phyloP scores from a whole-genome alignment of 2,329 filamentous ascomycete species.

The Tolypocladium album region DNA sequence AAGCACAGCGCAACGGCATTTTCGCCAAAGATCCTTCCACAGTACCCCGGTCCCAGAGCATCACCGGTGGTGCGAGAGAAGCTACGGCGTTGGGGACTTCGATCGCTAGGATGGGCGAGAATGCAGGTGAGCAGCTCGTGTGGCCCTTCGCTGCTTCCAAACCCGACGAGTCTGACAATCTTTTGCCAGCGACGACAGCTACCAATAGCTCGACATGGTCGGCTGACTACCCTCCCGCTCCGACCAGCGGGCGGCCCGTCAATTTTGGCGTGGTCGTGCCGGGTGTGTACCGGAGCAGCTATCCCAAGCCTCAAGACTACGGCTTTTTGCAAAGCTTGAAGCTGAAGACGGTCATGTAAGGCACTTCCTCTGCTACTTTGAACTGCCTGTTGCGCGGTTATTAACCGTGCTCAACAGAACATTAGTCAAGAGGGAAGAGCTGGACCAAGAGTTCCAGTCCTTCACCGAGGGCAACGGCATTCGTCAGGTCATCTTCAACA shows the following conservation, averaged over 20 bases:
- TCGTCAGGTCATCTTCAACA: slow-evolving; percentile 61
- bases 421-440: slow-evolving; percentile 51
- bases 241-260: slow-evolving; percentile 31
- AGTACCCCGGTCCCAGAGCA: slow-evolving; percentile 9
- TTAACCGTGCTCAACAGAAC: slow-evolving; percentile 32
- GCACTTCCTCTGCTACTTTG: slow-evolving; percentile 6
- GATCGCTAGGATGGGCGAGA: neutral
- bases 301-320: slow-evolving; percentile 62
- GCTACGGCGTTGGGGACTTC: neutral
- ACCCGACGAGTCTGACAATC: neutral
- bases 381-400: neutral
- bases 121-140: neutral
- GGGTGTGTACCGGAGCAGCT: slow-evolving; percentile 73
- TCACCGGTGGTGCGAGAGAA: neutral
- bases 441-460: slow-evolving; percentile 35
- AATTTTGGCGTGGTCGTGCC: slow-evolving; percentile 72
- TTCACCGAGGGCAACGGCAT: slow-evolving; percentile 62
- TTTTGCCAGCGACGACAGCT: neutral
- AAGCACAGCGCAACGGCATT: slow-evolving; percentile 7
- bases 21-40: slow-evolving; percentile 7
- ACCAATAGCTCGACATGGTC: slow-evolving; percentile 2
- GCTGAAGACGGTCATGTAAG: slow-evolving; percentile 72
- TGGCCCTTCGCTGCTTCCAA: neutral
- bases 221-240: slow-evolving; percentile 10
- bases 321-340: slow-evolving; percentile 55